A percentile compares a stretch with the other conserved stretches of the same genome.
Conservation (phyloP, 192 early-diverging fungal genomes). For the Lobulomyces angularis region DNA sequence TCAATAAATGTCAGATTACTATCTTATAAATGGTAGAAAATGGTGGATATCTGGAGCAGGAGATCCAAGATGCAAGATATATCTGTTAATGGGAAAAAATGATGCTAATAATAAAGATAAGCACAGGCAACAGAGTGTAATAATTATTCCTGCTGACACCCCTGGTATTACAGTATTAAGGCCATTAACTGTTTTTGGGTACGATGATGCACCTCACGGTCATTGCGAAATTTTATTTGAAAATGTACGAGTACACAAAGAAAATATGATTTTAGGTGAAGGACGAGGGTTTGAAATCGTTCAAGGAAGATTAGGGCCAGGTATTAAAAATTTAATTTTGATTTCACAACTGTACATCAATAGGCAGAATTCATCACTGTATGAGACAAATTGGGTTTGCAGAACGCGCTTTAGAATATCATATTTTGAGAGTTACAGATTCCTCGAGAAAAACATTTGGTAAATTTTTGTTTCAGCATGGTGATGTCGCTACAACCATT, state of each 20-base stretch:
- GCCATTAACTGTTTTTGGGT: conserved; percentile 81
- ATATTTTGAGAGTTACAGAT: conserved; percentile 69
- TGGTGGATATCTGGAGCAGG: conserved; percentile 99
- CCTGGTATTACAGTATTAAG: conserved; percentile 73
- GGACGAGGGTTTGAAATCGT: conserved; percentile 98
- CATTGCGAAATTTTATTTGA: conserved; percentile 90
- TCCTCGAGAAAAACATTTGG: conserved; percentile 76
- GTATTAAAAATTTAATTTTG: conserved; percentile 7
- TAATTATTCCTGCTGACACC: conserved; percentile 75
- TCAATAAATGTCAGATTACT: conserved; percentile 17
- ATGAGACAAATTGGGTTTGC: conserved; percentile 91
- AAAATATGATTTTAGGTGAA: conserved; percentile 84
- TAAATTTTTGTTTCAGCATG: conserved; percentile 69
- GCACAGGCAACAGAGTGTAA: conserved; percentile 80
- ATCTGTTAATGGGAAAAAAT: conserved; percentile 82
- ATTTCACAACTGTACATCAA: not conserved
- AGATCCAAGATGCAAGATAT: conserved; percentile 87
- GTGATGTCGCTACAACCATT: conserved; percentile 68
- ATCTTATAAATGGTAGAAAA: conserved; percentile 56
- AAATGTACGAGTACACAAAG: conserved; percentile 71
- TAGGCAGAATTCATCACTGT: conserved; percentile 94
- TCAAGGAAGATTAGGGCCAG: conserved; percentile 90
- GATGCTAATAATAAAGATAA: conserved; percentile 39
- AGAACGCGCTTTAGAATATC: conserved; percentile 79
- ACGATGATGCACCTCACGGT: conserved; percentile 92